Percentiles rank a stretch among this genome's conserved stretches.
Conservation (phyloP, 2,329 filamentous ascomycete genomes). For the Triangularia verruculosa region DNA sequence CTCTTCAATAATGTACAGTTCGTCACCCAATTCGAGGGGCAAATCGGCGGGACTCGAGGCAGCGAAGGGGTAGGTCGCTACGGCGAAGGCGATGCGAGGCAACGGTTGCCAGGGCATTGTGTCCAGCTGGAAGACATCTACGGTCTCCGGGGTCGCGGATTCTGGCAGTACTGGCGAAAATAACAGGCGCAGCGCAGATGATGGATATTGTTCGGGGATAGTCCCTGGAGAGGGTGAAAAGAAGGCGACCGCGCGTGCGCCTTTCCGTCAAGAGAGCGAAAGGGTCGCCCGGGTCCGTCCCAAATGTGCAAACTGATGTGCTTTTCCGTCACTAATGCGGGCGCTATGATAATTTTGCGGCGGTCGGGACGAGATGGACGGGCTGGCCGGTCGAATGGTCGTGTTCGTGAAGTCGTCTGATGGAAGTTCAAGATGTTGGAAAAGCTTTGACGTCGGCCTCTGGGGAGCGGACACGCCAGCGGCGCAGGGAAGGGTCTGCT, state of each 20-base stretch:
- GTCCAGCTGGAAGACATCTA: slow-evolving; percentile 28
- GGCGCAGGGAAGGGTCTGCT: background rate
- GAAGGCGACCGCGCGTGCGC: background rate
- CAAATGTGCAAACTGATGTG: background rate
- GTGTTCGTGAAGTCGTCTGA: background rate
- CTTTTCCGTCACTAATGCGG: background rate
- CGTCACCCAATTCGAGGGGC: slow-evolving; percentile 94
- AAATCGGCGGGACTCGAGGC: slow-evolving; percentile 85
- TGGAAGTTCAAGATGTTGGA: background rate
- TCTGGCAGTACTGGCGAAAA: background rate
- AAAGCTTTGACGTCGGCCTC: background rate
- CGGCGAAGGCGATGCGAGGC: slow-evolving; percentile 94
- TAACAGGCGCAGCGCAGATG: background rate
- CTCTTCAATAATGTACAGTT: slow-evolving; percentile 98
- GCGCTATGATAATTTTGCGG: background rate
- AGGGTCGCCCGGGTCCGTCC: background rate
- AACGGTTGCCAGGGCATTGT: slow-evolving; percentile 96
- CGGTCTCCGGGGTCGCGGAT: background rate
- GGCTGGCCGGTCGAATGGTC: background rate
- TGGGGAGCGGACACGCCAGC: background rate
- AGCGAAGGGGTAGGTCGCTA: slow-evolving; percentile 91
- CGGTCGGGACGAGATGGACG: background rate
- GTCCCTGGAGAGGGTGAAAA: background rate
- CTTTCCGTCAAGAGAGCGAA: background rate
- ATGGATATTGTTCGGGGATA: background rate